A percentile compares a stretch with the other conserved stretches of the same genome.
phyloP scores from a whole-genome alignment of 2,329 filamentous ascomycete genomes.

The Berkeleyomyces basicola region DNA sequence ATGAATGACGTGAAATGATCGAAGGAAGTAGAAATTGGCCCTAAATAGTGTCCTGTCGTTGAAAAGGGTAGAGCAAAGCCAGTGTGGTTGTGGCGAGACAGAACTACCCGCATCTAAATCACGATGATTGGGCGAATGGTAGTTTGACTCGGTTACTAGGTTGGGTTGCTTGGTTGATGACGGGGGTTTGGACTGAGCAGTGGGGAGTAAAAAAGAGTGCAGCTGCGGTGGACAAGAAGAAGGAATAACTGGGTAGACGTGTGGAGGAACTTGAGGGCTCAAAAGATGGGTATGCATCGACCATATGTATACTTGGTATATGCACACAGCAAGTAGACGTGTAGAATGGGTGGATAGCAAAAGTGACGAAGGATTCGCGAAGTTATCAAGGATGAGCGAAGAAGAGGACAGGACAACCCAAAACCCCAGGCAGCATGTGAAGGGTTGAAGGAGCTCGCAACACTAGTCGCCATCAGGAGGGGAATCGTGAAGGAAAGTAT shows the following conservation, averaged over 20 bases:
- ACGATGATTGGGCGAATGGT: not conserved
- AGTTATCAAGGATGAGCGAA: conserved; percentile 1
- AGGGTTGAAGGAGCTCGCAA: conserved; percentile 1
- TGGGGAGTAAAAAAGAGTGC: conserved; percentile 11
- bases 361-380: conserved; percentile 3
- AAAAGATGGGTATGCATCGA: conserved; percentile 3
- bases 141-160: not conserved
- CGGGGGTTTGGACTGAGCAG: conserved; percentile 1
- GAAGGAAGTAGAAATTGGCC: not conserved
- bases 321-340: not conserved
- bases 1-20: not conserved
- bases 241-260: not conserved
- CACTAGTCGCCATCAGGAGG: conserved; percentile 1
- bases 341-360: conserved; percentile 1
- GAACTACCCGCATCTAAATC: conserved; percentile 1
- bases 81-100: not conserved
- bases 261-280: not conserved
- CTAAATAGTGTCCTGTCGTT: not conserved
- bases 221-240: not conserved
- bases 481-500: conserved; percentile 8
- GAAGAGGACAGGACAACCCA: not conserved
- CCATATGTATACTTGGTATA: conserved; percentile 1
- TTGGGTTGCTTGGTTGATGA: conserved; percentile 6
- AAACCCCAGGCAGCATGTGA: conserved; percentile 3
- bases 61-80: not conserved